Base-by-base conservation (phyloP, 306 rosid species). In the Hippophae gyantsensis region DNA sequence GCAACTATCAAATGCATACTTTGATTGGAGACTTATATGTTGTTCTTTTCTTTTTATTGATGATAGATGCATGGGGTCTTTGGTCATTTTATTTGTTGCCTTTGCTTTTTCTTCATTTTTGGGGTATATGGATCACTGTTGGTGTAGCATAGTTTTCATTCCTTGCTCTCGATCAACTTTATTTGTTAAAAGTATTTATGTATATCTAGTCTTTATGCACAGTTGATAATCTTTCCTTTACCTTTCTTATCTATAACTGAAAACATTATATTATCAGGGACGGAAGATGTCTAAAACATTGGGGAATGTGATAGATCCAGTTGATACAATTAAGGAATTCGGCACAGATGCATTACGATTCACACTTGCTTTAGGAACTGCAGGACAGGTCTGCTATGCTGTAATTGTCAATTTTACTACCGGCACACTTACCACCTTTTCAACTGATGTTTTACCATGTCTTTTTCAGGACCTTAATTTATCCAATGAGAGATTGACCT, bases 271-370 rank as follows among this genome's bases (percentile, higher is more conserved):
- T 48, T 12, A 52, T 64, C 85, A 87, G 96, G 98, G 98, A 56
- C 79, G 87, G 68, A 90, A 90, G 77, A 90, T 90, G 98, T 90
- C 98, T 13, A 90, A 90, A 80, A 79, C 96, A 32, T 67, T 87
- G 64, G 96, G 98, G 49, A 90, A 90, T 75, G 98, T 90, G 54
- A 74, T 87, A 43, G 96, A 90, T 63, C 98, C 98, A 51, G 71
- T 90, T 49, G 95, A 90, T 76, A 85, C 92, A 6, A 81, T 90
- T 76, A 83, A 78, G 67, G 98, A 90, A 54, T 90, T 74, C 59
- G 98, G 98, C 60, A 87, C 98, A 14, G 98, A 90, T 76, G 98
- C 98, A 65, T 81, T 90, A 67, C 85, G 95, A 57, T 87, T 90
- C 73, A 85, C 98, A 54, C 81, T 90, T 75, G 82, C 98, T 61